These are phyloP conservation scores for Apophysomyces variabilis DNA, from an alignment of 371 early-diverging fungal genomes.

Conservation along the genomic window DNA sequence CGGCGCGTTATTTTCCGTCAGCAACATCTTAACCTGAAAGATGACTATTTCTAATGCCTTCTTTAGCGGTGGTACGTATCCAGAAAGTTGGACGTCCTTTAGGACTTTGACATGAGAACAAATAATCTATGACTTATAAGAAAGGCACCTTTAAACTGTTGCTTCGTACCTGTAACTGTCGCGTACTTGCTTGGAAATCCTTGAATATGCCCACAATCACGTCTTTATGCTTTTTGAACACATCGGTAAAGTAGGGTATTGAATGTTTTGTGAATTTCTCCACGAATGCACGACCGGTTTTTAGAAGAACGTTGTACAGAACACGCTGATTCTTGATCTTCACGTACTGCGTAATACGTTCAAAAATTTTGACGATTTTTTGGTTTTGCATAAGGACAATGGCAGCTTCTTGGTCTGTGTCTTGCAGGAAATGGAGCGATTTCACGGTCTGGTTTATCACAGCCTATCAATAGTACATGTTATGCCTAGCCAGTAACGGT, in stretches of 20 bases:
- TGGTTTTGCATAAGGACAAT: slow-evolving; percentile 41
- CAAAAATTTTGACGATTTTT: slow-evolving; percentile 57
- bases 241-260: slow-evolving; percentile 68
- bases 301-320: slow-evolving; percentile 56
- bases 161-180: slow-evolving; percentile 59
- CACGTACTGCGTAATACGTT: slow-evolving; percentile 55
- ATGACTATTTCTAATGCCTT: slow-evolving; percentile 76
- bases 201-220: slow-evolving; percentile 52
- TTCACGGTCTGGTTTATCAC: slow-evolving; percentile 57
- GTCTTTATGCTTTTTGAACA: slow-evolving; percentile 61
- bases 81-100: slow-evolving; percentile 62
- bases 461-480: slow-evolving; percentile 34
- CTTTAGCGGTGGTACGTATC: slow-evolving; percentile 73
- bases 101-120: slow-evolving; percentile 81
- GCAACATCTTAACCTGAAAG: slow-evolving; percentile 76
- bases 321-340: slow-evolving; percentile 58
- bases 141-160: not conserved
- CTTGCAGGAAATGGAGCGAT: slow-evolving; percentile 39
- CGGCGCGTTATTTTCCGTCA: slow-evolving; percentile 71
- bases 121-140: slow-evolving; percentile 53
- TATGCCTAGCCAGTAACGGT: not conserved
- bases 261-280: slow-evolving; percentile 68
- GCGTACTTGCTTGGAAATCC: slow-evolving; percentile 62
- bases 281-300: slow-evolving; percentile 61
- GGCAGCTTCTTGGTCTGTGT: slow-evolving; percentile 40